Evolutionary conservation across 805 yeast species (phyloP), one percentile per base, ranked within the genome.

Genomic region (Hanseniaspora valbyensis): DNA sequence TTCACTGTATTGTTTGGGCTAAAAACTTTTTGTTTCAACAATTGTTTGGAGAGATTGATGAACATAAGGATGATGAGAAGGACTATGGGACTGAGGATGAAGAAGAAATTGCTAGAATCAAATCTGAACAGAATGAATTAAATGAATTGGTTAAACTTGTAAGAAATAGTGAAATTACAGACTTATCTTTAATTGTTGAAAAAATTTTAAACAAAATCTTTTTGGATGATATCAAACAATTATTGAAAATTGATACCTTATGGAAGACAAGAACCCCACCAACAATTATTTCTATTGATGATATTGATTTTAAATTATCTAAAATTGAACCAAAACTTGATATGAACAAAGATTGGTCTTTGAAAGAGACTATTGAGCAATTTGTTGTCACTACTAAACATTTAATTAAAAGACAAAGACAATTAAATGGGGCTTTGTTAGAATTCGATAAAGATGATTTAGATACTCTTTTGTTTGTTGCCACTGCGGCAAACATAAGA

Each of bases 1-100:
- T 92, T 5, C 99, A 92, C 61, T 88, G 96, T 64, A 81, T 92
- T 24, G 95, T 94, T 1, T 92, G 99, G 99, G 95, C 96, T 8
- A 92, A 92, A 62, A 86, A 83, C 58, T 94, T 86, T 60, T 66
- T 92, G 46, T 88, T 92, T 61, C 73, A 77, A 22, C 94, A 87
- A 60, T 69, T 92, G 33, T 90, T 88, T 62, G 80, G 78, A 19
- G 78, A 77, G 43, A 71, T 69, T 44, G 63, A 57, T 40, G 59
- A 59, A 51, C 59, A 61, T 3, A 57, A 57, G 34, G 63, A 63
- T 32, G 73, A 71, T 24, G 62, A 57, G 5, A 70, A 64, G 7
- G 71, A 69, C 6, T 67, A 76, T 52, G 90, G 84, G 30, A 77
- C 82, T 6, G 80, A 77, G 29, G 80, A 81, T 59, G 70, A 74